A percentile compares a stretch with the other conserved stretches of the same genome.
phyloP scores from a whole-genome alignment of 129 eudicot genomes.

The Tagetes erecta region DNA sequence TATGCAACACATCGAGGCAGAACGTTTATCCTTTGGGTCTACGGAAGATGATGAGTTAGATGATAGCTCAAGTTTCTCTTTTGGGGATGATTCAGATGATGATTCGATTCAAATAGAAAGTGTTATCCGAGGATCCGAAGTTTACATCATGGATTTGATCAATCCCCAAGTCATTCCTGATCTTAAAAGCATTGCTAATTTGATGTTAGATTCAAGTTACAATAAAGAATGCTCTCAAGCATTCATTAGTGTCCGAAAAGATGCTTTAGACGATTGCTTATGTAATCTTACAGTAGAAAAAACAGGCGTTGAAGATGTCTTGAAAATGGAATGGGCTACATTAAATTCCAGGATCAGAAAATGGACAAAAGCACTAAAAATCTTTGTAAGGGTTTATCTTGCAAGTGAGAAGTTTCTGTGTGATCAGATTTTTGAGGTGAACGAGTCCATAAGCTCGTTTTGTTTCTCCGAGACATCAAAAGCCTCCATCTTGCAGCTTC shows the following conservation, averaged over 20 bases:
- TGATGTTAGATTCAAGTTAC: slow-evolving; percentile 76
- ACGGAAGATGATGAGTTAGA: slow-evolving; percentile 69
- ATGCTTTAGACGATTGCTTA: slow-evolving; percentile 75
- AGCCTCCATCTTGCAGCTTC: slow-evolving; percentile 63
- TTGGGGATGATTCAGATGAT: slow-evolving; percentile 69
- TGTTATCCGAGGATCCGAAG: slow-evolving; percentile 61
- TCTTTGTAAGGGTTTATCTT: slow-evolving; percentile 73
- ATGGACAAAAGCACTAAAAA: slow-evolving; percentile 70
- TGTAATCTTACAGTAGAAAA: slow-evolving; percentile 72
- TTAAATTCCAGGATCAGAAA: slow-evolving; percentile 67
- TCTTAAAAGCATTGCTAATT: slow-evolving; percentile 55
- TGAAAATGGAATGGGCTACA: slow-evolving; percentile 82
- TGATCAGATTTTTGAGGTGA: slow-evolving; percentile 65
- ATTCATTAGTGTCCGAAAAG: slow-evolving; percentile 59
- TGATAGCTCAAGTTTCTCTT: slow-evolving; percentile 55
- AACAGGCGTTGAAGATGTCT: slow-evolving; percentile 74
- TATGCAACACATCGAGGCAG: slow-evolving; percentile 75
- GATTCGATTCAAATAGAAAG: slow-evolving; percentile 67
- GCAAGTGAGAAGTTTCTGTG: slow-evolving; percentile 67
- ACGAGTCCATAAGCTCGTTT: slow-evolving; percentile 41
- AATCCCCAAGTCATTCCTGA: slow-evolving; percentile 64
- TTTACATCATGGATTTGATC: slow-evolving; percentile 60
- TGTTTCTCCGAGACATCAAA: slow-evolving; percentile 78
- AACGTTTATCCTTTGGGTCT: slow-evolving; percentile 74
- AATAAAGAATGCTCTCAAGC: slow-evolving; percentile 71